Evolutionary conservation across 768 basidiomycete species (phyloP).

Genomic region (Hygrophoropsis aurantiaca): DNA sequence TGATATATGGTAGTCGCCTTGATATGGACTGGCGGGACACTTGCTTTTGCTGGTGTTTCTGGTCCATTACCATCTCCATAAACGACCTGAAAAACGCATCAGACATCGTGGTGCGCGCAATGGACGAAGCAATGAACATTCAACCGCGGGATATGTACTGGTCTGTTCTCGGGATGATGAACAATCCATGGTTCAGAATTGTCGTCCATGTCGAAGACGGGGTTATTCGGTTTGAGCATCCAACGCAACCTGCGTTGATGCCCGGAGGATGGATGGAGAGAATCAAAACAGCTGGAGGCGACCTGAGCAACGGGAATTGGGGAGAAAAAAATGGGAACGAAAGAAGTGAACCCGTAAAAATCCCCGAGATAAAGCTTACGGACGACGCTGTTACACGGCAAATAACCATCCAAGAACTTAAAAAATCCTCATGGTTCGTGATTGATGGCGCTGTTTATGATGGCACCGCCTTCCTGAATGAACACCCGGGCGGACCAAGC

Average conservation of each 20-base stretch:
- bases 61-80: conserved; percentile 41
- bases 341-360: not conserved
- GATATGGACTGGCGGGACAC: conserved; percentile 49
- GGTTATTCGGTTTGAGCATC: conserved; percentile 51
- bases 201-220: conserved; percentile 36
- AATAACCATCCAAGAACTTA: conserved; percentile 45
- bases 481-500: conserved; percentile 59
- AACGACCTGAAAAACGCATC: conserved; percentile 31
- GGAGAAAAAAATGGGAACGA: conserved; percentile 5
- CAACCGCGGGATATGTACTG: conserved; percentile 58
- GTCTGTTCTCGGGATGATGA: conserved; percentile 65
- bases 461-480: conserved; percentile 47
- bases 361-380: conserved; percentile 38
- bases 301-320: conserved; percentile 45
- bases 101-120: conserved; percentile 48
- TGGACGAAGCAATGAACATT: conserved; percentile 51
- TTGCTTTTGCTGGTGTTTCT: conserved; percentile 66
- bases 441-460: conserved; percentile 58
- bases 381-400: conserved; percentile 43
- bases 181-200: conserved; percentile 62
- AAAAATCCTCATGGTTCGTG: conserved; percentile 48
- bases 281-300: conserved; percentile 43
- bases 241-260: conserved; percentile 47
- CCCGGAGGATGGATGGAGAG: conserved; percentile 65
- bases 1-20: conserved; percentile 45